A percentile compares a stretch with the other conserved stretches of the same genome.
These are phyloP conservation scores for Dalbergia oliveri DNA, from an alignment of 306 rosid genomes.

Conservation along the genomic window DNA sequence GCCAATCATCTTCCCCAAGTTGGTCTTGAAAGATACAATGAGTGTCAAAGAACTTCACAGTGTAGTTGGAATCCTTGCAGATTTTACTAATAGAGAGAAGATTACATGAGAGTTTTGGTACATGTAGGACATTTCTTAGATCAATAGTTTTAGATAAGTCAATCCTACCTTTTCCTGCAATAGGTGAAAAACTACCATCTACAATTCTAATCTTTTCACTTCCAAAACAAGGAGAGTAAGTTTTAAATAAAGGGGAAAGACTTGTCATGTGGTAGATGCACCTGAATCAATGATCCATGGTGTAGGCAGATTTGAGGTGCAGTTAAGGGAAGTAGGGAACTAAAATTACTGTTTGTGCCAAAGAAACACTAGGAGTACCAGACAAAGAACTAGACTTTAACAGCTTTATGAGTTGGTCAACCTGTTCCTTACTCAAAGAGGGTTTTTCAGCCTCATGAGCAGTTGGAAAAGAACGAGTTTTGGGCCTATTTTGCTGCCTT, in stretches of 20 bases:
- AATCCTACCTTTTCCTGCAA: background rate
- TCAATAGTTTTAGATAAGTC: background rate
- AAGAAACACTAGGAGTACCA: background rate
- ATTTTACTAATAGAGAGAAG: background rate
- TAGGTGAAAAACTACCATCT: background rate
- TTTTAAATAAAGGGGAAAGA: no score
- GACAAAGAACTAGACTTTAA: no score
- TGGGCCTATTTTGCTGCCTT: no score
- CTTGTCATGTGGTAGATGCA: background rate
- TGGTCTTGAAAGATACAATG: background rate
- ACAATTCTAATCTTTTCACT: background rate
- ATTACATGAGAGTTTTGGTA: background rate
- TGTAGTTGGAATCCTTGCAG: background rate
- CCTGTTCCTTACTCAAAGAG: no score
- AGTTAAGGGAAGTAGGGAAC: background rate
- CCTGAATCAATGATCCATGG: slow-evolving; percentile 12
- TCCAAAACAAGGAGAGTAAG: background rate
- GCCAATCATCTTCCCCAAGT: background rate
- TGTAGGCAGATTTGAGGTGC: background rate
- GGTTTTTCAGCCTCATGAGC: no score
- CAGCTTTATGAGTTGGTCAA: no score
- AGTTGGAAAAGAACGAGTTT: no score
- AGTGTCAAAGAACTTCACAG: background rate
- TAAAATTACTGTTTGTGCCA: background rate
- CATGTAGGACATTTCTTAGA: background rate